Evolutionary conservation across 208 protist genomes (phyloP), one percentile per base, ranked within the genome.

Genomic region (Phytomonas francai): DNA sequence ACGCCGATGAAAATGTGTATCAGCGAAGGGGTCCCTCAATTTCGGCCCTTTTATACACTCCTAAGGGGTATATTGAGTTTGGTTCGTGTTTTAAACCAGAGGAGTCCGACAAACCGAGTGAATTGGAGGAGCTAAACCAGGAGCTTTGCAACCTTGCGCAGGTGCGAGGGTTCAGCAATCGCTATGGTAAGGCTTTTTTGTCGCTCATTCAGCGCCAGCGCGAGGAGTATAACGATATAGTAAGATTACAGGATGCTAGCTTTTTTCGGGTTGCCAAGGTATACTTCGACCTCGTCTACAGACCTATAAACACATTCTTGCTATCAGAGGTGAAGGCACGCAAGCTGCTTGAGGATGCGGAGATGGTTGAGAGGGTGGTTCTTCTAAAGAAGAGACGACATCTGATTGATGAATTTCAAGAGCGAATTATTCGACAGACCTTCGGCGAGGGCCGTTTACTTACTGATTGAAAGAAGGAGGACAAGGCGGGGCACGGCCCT

Each of bases 381-480:
- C 22, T 79, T 25, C 57, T 92, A 3, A 61, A 68, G 8, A 33
- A 77, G 36, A 6, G 82, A 19, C 69, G 70, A 0, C 65, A 79
- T 4, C 63, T 76, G 49, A 78, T 79, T 54, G 76, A 57, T 70
- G 61, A 51, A 34, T 81, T 72, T 31, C 67, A 89, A 59, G 74
- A 80, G 67, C 80, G 78, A 45, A 72, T 92, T 25, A 68, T 83
- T 19, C 42, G 80, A 59, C 76, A 79, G 12, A 74, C 68, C 32
- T 74, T 76, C 42, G 71, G 65, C 39, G 54, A 76, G 39, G 76
- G 63, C 59, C 73, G 73, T 25, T 68, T 68, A 16, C 31, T 42
- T 16, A 64, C 61, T 27, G 66, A 34, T 16, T 67, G 42, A 3
- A 72, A 76, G 22, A 30, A 56, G 27, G 64, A 59, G 8, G 62